These are phyloP conservation scores for Cladorrhinum sp. DNA, from an alignment of 2,329 filamentous ascomycete species.

Conservation along the genomic window DNA sequence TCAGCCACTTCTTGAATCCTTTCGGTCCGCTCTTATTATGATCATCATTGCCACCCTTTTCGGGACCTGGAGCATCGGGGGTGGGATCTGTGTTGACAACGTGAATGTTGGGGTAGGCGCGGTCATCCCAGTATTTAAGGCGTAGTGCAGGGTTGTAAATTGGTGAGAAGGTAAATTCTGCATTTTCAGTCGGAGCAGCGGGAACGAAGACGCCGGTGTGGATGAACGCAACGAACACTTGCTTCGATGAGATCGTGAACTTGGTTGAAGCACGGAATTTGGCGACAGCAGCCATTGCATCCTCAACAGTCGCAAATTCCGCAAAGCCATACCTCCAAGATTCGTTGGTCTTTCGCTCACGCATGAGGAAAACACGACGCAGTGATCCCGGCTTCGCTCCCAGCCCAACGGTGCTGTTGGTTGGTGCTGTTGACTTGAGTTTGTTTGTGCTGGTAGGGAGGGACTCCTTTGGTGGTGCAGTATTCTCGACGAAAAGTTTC, in stretches of 20 bases:
- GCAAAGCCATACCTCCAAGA: constrained; percentile 82
- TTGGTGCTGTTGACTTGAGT: constrained; percentile 58
- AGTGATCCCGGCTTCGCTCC: constrained; percentile 74
- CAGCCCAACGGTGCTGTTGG: constrained; percentile 54
- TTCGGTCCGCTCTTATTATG: constrained; percentile 27
- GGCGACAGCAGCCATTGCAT: constrained; percentile 69
- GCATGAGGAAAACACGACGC: constrained; percentile 71
- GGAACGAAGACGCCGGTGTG: constrained; percentile 84
- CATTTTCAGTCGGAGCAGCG: constrained; percentile 51
- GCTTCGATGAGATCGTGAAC: constrained; percentile 74
- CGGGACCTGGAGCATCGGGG: constrained; percentile 33
- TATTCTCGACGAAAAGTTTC: constrained; percentile 65
- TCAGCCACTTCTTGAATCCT: constrained; percentile 48
- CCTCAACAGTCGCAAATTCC: constrained; percentile 73
- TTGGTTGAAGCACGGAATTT: constrained; percentile 70
- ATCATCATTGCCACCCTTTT: constrained; percentile 37
- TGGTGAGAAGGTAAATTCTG: constrained; percentile 66
- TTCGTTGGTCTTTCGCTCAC: constrained; percentile 67
- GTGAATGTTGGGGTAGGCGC: constrained; percentile 66
- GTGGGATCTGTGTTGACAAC: constrained; percentile 53
- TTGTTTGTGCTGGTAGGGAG: constrained; percentile 47
- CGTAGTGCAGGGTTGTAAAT: constrained; percentile 65
- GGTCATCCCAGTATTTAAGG: constrained; percentile 73
- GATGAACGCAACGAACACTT: constrained; percentile 70
- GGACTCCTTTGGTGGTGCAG: constrained; percentile 43